phyloP scores from a whole-genome alignment of 2,329 filamentous ascomycete genomes.

The Fusarium lyarnte region DNA sequence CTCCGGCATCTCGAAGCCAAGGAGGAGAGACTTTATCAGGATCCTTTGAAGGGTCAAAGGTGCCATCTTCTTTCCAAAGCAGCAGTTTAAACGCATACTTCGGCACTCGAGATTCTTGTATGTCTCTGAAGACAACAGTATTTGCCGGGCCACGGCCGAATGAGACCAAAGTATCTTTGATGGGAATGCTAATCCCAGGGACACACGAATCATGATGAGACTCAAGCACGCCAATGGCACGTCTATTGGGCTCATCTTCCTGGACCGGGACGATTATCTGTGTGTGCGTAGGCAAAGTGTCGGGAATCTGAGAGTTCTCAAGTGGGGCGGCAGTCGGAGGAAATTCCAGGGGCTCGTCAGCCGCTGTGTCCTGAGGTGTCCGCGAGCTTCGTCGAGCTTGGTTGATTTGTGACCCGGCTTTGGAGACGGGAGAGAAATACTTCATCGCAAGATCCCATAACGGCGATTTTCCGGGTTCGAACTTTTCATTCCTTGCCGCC shows the following conservation, averaged over 20 bases:
- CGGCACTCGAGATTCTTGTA: conserved; percentile 76
- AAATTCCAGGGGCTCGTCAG: conserved; percentile 43
- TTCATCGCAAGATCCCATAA: conserved; percentile 68
- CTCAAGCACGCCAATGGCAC: conserved; percentile 71
- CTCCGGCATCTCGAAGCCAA: conserved; percentile 48
- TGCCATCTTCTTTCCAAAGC: conserved; percentile 74
- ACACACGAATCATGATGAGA: conserved; percentile 73
- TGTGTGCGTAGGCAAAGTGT: conserved; percentile 51
- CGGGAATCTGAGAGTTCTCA: conserved; percentile 44
- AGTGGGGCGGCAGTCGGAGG: conserved; percentile 46
- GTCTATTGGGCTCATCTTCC: conserved; percentile 48
- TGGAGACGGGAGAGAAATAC: conserved; percentile 61
- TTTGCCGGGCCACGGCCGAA: conserved; percentile 81
- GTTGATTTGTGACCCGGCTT: conserved; percentile 20
- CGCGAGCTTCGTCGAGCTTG: conserved; percentile 16
- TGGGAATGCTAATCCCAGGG: conserved; percentile 67
- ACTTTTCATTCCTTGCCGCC: conserved; percentile 60
- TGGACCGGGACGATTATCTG: conserved; percentile 51
- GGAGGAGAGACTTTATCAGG: conserved; percentile 63
- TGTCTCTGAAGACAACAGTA: conserved; percentile 71
- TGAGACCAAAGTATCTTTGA: conserved; percentile 74
- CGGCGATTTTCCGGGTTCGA: conserved; percentile 60
- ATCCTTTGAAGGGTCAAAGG: conserved; percentile 68
- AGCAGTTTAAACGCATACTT: conserved; percentile 84
- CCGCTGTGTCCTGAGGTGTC: conserved; percentile 26